phyloP scores from a whole-genome alignment of 257 asterid species.

The Nicotiana undulata region DNA sequence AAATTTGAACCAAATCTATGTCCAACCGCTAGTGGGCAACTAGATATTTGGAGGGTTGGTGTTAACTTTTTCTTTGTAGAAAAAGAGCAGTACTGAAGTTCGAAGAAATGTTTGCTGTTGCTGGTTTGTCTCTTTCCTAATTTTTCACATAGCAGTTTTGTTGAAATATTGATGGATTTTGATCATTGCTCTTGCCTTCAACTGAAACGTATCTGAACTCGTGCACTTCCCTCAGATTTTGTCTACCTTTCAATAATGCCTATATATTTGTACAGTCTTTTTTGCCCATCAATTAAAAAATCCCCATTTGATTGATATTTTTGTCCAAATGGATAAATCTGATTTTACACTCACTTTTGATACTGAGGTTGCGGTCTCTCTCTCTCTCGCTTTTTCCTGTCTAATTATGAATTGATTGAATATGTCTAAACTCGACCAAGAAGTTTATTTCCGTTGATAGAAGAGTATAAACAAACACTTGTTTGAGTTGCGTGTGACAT shows the following conservation, averaged over 20 bases:
- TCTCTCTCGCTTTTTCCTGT: background rate
- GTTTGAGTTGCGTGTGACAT: background rate
- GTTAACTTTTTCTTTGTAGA: no score
- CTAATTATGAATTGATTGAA: background rate
- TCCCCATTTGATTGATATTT: background rate
- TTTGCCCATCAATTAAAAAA: background rate
- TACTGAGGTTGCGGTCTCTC: background rate
- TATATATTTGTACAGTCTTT: background rate
- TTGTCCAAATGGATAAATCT: background rate
- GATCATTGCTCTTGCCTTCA: background rate
- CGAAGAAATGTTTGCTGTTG: background rate
- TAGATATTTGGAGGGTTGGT: no score
- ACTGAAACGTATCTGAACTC: background rate
- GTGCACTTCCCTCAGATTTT: background rate
- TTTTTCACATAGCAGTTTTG: background rate
- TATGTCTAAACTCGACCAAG: no score
- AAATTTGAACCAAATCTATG: no score
- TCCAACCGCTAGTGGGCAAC: no score
- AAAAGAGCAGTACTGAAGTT: no score
- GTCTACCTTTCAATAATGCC: background rate
- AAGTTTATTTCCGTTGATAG: background rate
- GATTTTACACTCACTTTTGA: background rate
- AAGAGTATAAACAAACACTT: no score
- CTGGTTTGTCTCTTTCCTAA: background rate
- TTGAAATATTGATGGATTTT: background rate